phyloP scores from a whole-genome alignment of 1,284 basidiomycete species.

The Sphaerobolus stellatus region DNA sequence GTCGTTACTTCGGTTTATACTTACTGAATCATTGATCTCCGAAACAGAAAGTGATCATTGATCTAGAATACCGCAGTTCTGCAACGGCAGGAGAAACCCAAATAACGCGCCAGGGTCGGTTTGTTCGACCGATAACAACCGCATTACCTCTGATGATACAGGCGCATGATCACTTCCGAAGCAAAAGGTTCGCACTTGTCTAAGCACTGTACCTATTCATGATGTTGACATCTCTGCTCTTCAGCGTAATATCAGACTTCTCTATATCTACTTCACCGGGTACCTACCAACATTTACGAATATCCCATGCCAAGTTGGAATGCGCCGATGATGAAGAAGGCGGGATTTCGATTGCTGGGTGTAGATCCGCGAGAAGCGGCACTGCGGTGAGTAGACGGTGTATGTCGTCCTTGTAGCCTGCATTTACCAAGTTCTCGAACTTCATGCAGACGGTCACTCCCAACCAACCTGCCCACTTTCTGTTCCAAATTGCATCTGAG shows the following conservation, averaged over 20 bases:
- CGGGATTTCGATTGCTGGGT: slow-evolving; percentile 51
- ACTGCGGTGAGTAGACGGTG: neutral
- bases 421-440: neutral
- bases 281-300: slow-evolving; percentile 67
- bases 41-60: slow-evolving; percentile 58
- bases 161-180: slow-evolving; percentile 85
- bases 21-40: slow-evolving; percentile 1
- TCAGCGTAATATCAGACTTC: slow-evolving; percentile 76
- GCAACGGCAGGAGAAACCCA: slow-evolving; percentile 53
- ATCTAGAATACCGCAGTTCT: slow-evolving; percentile 61
- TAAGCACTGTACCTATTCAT: too few species aligned
- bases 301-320: slow-evolving; percentile 56
- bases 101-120: slow-evolving; percentile 49
- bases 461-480: slow-evolving; percentile 63
- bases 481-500: slow-evolving; percentile 67
- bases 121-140: slow-evolving; percentile 55
- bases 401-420: slow-evolving; percentile 9
- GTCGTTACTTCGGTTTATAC: neutral
- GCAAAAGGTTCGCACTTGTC: slow-evolving; percentile 48
- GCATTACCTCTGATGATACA: slow-evolving; percentile 78
- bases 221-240: too few species aligned
- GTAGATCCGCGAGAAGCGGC: slow-evolving; percentile 34
- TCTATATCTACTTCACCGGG: slow-evolving; percentile 63
- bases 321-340: slow-evolving; percentile 42
- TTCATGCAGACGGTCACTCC: slow-evolving; percentile 38